These are phyloP conservation scores for Gossypium stocksii DNA, from an alignment of 345 rosid species.

Conservation along the genomic window DNA sequence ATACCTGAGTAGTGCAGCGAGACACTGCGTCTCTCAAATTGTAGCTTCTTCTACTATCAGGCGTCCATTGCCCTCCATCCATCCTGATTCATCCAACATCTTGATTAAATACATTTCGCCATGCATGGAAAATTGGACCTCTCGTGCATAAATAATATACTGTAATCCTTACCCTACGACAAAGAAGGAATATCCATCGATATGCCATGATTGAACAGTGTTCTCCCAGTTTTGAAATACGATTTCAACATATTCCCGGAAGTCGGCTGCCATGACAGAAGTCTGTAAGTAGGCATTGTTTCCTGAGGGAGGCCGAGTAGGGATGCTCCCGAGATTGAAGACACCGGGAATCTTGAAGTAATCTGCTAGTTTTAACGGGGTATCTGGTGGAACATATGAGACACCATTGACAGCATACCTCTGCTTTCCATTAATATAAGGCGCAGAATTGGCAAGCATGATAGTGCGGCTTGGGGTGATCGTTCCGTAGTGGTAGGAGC, in stretches of 20 bases:
- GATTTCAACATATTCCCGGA: constrained; percentile 71
- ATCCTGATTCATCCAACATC: constrained; percentile 42
- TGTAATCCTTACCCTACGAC: constrained; percentile 66
- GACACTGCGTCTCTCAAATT: constrained; percentile 77
- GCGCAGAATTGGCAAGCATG: constrained; percentile 66
- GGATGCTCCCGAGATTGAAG: constrained; percentile 66
- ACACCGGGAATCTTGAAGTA: constrained; percentile 83
- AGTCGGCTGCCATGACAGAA: constrained; percentile 67
- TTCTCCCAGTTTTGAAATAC: constrained; percentile 81
- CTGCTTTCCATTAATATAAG: constrained; percentile 75
- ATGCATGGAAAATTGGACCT: not conserved
- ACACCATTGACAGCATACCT: constrained; percentile 75
- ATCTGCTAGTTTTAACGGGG: constrained; percentile 89
- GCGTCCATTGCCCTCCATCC: constrained; percentile 96
- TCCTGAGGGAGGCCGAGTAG: constrained; percentile 58
- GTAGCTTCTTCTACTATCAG: constrained; percentile 59
- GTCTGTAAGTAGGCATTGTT: constrained; percentile 55
- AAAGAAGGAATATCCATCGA: constrained; percentile 78
- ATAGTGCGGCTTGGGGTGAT: constrained; percentile 73
- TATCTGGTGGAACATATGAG: constrained; percentile 66
- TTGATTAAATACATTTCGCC: not conserved
- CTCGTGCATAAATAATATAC: not conserved
- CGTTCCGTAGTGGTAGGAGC: constrained; percentile 92
- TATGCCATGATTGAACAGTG: constrained; percentile 82
- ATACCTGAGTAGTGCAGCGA: constrained; percentile 69